Evolutionary conservation across 2,329 filamentous ascomycete species (phyloP).

Genomic region (Coleophoma crateriformis): DNA sequence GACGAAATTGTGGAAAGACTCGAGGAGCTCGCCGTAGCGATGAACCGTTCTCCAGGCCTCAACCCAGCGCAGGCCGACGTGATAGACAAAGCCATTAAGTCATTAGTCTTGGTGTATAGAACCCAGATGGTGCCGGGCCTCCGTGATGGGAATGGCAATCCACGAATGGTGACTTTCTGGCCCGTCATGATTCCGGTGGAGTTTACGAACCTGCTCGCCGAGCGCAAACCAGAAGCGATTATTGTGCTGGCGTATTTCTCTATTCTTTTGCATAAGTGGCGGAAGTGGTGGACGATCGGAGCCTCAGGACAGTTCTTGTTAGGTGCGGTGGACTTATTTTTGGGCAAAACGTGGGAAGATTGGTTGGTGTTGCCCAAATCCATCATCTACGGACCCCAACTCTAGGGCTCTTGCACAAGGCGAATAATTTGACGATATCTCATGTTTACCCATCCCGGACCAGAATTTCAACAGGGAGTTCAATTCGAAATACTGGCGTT

Average conservation of each 20-base stretch:
- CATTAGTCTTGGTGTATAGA: neutral
- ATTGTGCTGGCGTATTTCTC: neutral
- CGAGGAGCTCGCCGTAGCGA: neutral
- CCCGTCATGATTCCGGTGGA: neutral
- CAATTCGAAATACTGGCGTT: too few relatives aligned
- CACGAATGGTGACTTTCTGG: neutral
- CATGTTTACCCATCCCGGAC: too few relatives aligned
- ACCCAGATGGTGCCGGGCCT: neutral
- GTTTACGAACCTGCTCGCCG: neutral
- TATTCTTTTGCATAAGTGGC: neutral
- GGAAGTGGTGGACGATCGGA: neutral
- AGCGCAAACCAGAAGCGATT: neutral
- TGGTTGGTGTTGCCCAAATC: neutral
- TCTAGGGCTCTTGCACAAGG: too few relatives aligned
- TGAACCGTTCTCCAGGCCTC: neutral
- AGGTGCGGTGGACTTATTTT: neutral
- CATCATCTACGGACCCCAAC: neutral
- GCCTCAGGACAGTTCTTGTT: neutral
- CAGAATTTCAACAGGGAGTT: too few relatives aligned
- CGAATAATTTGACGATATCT: too few relatives aligned
- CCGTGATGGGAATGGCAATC: neutral
- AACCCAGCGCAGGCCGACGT: neutral
- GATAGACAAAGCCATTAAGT: neutral
- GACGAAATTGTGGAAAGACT: neutral
- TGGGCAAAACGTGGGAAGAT: neutral